A percentile compares a stretch with the other conserved stretches of the same genome.
phyloP scores from a whole-genome alignment of 2,329 filamentous ascomycete species.

The Falciphora oryzae region DNA sequence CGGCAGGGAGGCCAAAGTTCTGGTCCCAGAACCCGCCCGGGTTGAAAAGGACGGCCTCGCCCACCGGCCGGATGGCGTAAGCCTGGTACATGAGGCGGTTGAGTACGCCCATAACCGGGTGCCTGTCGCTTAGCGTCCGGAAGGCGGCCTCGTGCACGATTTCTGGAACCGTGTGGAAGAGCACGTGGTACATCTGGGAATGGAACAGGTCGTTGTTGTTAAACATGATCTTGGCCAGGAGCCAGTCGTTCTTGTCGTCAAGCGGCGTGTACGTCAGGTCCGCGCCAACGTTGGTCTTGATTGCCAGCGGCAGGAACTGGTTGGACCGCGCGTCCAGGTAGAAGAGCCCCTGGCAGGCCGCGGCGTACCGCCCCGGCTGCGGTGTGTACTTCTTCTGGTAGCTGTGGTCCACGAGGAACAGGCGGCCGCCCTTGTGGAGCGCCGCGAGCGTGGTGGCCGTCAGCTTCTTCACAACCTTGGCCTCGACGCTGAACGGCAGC shows the following conservation, averaged over 20 bases:
- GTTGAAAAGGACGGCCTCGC: conserved; percentile 20
- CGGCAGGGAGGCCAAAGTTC: conserved; percentile 26
- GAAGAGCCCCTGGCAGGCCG: conserved; percentile 40
- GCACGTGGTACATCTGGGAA: conserved; percentile 37
- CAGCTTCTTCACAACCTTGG: conserved; percentile 23
- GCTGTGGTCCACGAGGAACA: conserved; percentile 38
- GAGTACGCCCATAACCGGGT: conserved; percentile 36
- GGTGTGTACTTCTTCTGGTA: conserved; percentile 25
- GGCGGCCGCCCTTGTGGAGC: conserved; percentile 29
- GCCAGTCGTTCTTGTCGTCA: conserved; percentile 39
- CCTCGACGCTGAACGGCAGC: conserved; percentile 32
- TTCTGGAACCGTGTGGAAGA: conserved; percentile 37
- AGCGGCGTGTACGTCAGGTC: conserved; percentile 40
- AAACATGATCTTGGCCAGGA: conserved; percentile 44
- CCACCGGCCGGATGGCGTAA: conserved; percentile 26
- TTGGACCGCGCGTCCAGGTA: conserved; percentile 33
- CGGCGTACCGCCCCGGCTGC: conserved; percentile 27
- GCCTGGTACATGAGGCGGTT: conserved; percentile 27
- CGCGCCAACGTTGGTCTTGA: conserved; percentile 37
- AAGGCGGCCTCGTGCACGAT: conserved; percentile 38
- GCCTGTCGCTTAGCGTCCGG: conserved; percentile 37
- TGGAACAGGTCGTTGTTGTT: conserved; percentile 42
- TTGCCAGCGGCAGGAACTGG: conserved; percentile 42
- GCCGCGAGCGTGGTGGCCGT: conserved; percentile 25
- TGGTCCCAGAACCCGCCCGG: conserved; percentile 25